phyloP scores from a whole-genome alignment of 2,329 filamentous ascomycete species.

The Sclerotinia spermophila region DNA sequence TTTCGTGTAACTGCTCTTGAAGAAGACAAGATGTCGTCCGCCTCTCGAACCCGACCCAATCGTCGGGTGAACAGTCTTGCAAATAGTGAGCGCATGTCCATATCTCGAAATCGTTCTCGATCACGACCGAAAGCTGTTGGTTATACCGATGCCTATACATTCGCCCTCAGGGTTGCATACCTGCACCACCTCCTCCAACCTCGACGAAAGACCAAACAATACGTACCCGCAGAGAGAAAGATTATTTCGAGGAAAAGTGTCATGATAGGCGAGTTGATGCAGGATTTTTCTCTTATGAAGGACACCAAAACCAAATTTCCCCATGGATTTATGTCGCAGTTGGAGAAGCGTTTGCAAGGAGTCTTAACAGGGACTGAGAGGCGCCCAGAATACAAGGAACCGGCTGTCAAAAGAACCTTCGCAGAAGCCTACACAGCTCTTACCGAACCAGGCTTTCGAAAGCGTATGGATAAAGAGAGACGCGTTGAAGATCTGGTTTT shows the following conservation, averaged over 20 bases:
- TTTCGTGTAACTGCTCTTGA: neutral
- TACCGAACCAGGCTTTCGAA: slow-evolving; percentile 82
- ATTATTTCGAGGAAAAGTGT: slow-evolving; percentile 57
- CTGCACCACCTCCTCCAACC: slow-evolving; percentile 92
- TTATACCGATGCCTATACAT: slow-evolving; percentile 83
- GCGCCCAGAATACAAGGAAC: slow-evolving; percentile 84
- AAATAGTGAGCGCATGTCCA: slow-evolving; percentile 26
- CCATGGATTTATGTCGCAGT: slow-evolving; percentile 64
- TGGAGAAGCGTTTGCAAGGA: slow-evolving; percentile 47
- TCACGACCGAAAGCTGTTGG: slow-evolving; percentile 49
- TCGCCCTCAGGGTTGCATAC: slow-evolving; percentile 85
- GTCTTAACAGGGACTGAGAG: slow-evolving; percentile 72
- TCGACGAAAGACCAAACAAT: slow-evolving; percentile 83
- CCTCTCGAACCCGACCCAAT: slow-evolving; percentile 31
- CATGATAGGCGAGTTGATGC: slow-evolving; percentile 81
- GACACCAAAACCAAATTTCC: slow-evolving; percentile 69
- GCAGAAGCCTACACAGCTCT: slow-evolving; percentile 91
- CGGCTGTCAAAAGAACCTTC: slow-evolving; percentile 89
- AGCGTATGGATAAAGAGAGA: slow-evolving; percentile 89
- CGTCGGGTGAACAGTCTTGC: slow-evolving; percentile 35
- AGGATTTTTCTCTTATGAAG: slow-evolving; percentile 69
- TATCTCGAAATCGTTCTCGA: slow-evolving; percentile 41
- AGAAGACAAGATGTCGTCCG: slow-evolving; percentile 31
- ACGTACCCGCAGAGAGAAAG: slow-evolving; percentile 57
- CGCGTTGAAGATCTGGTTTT: slow-evolving; percentile 88